Percentiles rank a stretch among this genome's conserved stretches.
phyloP scores from a whole-genome alignment of 768 basidiomycete species.

The Tulasnella calospora region DNA sequence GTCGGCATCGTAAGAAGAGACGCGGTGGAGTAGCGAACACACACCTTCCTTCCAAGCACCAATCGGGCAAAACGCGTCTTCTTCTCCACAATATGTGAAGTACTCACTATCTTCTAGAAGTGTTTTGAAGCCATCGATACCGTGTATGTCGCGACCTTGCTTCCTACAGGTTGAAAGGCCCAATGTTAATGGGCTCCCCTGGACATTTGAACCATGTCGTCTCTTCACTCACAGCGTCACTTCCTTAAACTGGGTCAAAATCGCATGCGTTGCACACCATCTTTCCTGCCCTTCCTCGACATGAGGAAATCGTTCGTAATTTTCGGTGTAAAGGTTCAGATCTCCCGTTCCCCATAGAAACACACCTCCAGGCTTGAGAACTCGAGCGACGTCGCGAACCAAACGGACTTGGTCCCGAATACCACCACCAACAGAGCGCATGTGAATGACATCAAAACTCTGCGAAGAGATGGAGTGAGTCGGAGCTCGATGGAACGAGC shows the following conservation, averaged over 20 bases:
- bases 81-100: not conserved
- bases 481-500: too few relatives aligned
- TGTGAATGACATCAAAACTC: constrained; percentile 18
- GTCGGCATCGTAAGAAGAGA: not conserved
- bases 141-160: not conserved
- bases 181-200: too few relatives aligned
- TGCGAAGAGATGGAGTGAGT: not conserved
- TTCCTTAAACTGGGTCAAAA: not conserved
- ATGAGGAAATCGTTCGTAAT: not conserved
- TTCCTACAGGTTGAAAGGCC: not conserved
- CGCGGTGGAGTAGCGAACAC: not conserved
- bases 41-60: not conserved
- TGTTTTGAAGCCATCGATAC: not conserved
- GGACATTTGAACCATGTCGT: not conserved
- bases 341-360: not conserved
- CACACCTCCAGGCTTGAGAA: constrained; percentile 13
- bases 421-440: not conserved
- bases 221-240: not conserved
- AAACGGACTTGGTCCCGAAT: constrained; percentile 15
- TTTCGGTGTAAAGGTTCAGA: not conserved
- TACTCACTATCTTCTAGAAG: not conserved
- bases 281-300: constrained; percentile 19
- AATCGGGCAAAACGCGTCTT: not conserved
- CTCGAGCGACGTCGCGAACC: constrained; percentile 7
- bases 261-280: constrained; percentile 8